Evolutionary conservation across 176 grass and related monocot species (phyloP).

Genomic region (Oryza punctata): DNA sequence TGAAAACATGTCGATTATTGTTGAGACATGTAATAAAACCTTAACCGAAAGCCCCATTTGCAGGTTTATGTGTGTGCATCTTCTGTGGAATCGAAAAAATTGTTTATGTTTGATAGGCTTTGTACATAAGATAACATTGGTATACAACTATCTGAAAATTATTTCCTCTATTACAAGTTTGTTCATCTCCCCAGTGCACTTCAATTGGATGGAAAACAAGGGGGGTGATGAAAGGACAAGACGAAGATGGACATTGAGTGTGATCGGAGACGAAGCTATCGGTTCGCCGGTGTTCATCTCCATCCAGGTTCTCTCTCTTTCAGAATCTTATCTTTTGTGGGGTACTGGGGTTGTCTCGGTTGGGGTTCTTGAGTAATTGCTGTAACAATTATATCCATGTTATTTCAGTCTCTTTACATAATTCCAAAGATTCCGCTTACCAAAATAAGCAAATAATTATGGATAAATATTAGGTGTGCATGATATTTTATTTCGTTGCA

Average conservation of each 20-base stretch:
- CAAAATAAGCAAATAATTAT: neutral
- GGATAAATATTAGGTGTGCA: neutral
- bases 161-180: neutral
- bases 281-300: neutral
- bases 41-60: neutral
- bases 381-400: neutral
- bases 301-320: conserved; percentile 34
- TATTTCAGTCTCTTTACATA: too few relatives aligned
- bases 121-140: neutral
- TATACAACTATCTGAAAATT: conserved; percentile 6
- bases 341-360: neutral
- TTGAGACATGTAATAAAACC: neutral
- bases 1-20: neutral
- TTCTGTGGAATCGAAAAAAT: neutral
- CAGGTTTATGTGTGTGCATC: too few relatives aligned
- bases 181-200: neutral
- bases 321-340: conserved; percentile 11
- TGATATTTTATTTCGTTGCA: neutral
- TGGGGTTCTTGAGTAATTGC: neutral
- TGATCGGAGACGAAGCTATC: neutral
- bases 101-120: neutral
- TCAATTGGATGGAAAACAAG: neutral
- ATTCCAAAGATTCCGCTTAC: neutral
- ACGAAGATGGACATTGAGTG: neutral
- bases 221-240: neutral